Evolutionary conservation across 140 eudicot genomes (phyloP), one percentile per base, ranked within the genome.

Genomic region (Oenanthe javanica): DNA sequence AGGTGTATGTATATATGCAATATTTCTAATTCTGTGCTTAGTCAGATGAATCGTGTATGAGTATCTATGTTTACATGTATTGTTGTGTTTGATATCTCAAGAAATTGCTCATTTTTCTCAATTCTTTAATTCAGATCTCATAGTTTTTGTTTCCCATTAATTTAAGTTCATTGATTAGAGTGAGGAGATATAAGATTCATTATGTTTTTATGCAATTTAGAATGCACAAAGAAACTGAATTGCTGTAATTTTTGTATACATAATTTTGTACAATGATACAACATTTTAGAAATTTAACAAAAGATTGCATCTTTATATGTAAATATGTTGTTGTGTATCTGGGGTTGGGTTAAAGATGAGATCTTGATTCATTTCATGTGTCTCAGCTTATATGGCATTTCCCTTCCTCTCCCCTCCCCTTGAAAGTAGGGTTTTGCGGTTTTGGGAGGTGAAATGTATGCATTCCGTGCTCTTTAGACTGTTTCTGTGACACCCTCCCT

Each of bases 81-180:
- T 49, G 18, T 36, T 23, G 4, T 14, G 27, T 31, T 76, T 14
- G 9, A 8, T 13, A 45, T 63, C 55, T 48, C 40, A 47, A 48
- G 16, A 48, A 74, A 47, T 47, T 74, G 57, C 73, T 14, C 59
- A 79, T 27, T 63, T 78, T 63, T 66, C 3, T 63, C 57, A 27
- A 61, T 23, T 63, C 52, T 67, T 46, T n/a, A 8, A 38, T 48
- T 45, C 76, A 66, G 82, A 79, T 79, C 82, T 46, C 63, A 14
- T 51, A 67, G 36, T 71, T 61, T 77, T 59, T 54, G 1, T 16
- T 54, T 16, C 1, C 2, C 2, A 19, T 36, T 45, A 6, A 19
- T 77, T 76, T 77, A 15, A 36, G 14, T 16, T 42, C n/a, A 23
- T n/a, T 31, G 9, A 16, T 23, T n/a, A 14, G 9, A 72, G 25